Conservation (phyloP, 2,329 filamentous ascomycete species). For the Alternaria ventricosa region DNA sequence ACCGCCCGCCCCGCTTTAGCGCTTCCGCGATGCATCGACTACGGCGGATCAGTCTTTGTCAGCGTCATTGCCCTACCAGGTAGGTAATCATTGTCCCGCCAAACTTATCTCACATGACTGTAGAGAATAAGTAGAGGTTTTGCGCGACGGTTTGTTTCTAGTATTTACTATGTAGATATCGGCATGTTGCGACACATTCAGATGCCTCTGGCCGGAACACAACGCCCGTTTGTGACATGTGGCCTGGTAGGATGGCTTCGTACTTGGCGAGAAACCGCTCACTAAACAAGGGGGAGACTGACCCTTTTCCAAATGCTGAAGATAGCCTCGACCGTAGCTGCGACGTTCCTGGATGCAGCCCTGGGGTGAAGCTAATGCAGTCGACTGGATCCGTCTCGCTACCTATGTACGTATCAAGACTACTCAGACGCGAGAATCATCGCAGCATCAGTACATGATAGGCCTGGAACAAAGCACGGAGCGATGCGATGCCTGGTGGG, state of each 20-base stretch:
- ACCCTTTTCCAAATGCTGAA: background rate
- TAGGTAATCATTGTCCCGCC: background rate
- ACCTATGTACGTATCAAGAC: background rate
- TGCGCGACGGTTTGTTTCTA: background rate
- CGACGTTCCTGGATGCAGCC: conserved; percentile 1
- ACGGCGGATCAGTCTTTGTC: conserved; percentile 6
- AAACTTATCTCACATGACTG: background rate
- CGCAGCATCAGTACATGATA: background rate
- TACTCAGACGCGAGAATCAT: background rate
- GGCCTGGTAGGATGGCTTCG: background rate
- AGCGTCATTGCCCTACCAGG: background rate
- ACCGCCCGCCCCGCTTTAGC: conserved; percentile 9
- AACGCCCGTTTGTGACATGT: background rate
- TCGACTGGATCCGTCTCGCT: conserved; percentile 6
- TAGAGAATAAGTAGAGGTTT: background rate
- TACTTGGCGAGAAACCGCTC: background rate
- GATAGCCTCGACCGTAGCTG: background rate
- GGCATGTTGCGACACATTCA: background rate
- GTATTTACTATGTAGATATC: background rate
- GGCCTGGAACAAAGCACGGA: background rate
- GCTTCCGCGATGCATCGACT: background rate
- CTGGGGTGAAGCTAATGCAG: conserved; percentile 6
- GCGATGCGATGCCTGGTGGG: background rate
- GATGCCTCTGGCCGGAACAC: background rate
- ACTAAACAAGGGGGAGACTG: background rate